Evolutionary conservation across 345 rosid species (phyloP), one percentile per base, ranked within the genome.

Genomic region (Dipteronia dyeriana): DNA sequence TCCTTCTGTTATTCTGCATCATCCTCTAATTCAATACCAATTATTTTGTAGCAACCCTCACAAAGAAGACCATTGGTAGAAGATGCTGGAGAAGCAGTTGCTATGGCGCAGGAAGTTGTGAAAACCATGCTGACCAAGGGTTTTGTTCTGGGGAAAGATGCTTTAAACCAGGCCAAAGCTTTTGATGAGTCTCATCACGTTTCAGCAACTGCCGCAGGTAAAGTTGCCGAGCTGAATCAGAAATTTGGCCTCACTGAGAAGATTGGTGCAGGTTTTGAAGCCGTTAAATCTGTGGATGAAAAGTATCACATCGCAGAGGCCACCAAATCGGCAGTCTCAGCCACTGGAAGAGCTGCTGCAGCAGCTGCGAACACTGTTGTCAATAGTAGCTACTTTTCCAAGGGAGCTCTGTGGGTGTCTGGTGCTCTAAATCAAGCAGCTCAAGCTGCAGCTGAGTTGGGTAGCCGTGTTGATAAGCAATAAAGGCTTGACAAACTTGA

Each of bases 361-460:
- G 83, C 91, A 0, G 98, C 91, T 62, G 93, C 94, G 20, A 82
- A 74, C 73, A 81, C 86, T 22, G 88, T 94, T 72, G 87, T 89
- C 66, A 89, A 86, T 76, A 94, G 97, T 80, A 82, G 91, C 86
- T 90, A 91, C 86, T 90, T 94, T 82, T 84, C 97, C 7, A 89
- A 67, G 74, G 97, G 97, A 70, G 95, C 97, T 70, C 80, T 90
- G 31, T 94, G 97, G 97, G 57, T 94, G 3, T 94, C 97, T 0
- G 91, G 79, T 54, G 95, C 97, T 3, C 84, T 91, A 70, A 88
- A 82, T 75, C 85, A 94, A 7, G 98, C 98, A 16, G 86, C 97
- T 59, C 88, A 87, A 75, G 89, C 67, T 49, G 90, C 96, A 0
- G 88, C 94, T 76, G 94, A 92, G 78, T 73, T 89, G 75, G 91